Evolutionary conservation across 1,139 yeast species (phyloP).

Genomic region (Casaregolazyma lundiana): DNA sequence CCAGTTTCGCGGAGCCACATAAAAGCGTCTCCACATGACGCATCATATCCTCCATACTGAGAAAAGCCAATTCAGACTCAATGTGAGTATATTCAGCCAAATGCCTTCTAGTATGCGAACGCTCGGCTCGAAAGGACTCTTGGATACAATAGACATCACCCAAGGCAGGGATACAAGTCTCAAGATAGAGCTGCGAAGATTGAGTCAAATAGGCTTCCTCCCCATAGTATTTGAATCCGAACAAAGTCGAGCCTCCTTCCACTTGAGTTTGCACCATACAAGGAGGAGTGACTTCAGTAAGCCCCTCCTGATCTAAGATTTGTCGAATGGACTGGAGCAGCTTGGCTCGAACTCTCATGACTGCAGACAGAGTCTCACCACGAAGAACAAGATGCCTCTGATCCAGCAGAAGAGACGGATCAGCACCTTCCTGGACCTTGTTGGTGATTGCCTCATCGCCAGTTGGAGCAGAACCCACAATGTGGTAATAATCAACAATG

Average conservation of each 20-base stretch:
- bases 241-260: slow-evolving; percentile 97
- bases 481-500: slow-evolving; percentile 80
- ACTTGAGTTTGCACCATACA: slow-evolving; percentile 99
- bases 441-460: slow-evolving; percentile 95
- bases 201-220: slow-evolving; percentile 96
- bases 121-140: slow-evolving; percentile 99
- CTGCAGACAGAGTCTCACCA: slow-evolving; percentile 93
- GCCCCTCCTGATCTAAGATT: slow-evolving; percentile 67
- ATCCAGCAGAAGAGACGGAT: slow-evolving; percentile 86
- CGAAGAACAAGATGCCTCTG: slow-evolving; percentile 92
- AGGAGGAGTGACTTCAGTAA: slow-evolving; percentile 95
- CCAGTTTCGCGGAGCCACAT: slow-evolving; percentile 63
- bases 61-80: slow-evolving; percentile 88
- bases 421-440: slow-evolving; percentile 89
- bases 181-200: slow-evolving; percentile 94
- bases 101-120: slow-evolving; percentile 98
- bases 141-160: slow-evolving; percentile 98
- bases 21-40: slow-evolving; percentile 78
- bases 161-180: slow-evolving; percentile 90
- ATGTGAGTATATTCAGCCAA: slow-evolving; percentile 95
- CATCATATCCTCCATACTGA: slow-evolving; percentile 81
- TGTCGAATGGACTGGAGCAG: slow-evolving; percentile 70
- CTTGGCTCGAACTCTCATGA: slow-evolving; percentile 90
- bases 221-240: slow-evolving; percentile 90
- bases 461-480: slow-evolving; percentile 90